phyloP scores from a whole-genome alignment of 2,329 filamentous ascomycete genomes.

The Fusarium bactridioides region DNA sequence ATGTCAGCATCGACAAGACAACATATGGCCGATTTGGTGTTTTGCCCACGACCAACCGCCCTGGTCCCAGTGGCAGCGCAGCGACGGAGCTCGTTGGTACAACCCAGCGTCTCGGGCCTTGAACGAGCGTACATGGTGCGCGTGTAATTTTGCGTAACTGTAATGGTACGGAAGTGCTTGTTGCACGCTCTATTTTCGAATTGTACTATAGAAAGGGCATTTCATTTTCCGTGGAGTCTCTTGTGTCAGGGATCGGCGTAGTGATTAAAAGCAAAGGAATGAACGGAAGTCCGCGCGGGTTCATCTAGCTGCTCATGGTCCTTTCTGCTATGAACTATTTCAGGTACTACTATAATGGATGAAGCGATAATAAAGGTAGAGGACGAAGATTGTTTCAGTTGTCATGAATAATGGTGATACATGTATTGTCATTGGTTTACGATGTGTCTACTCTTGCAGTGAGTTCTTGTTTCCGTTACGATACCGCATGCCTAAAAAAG shows the following conservation, averaged over 20 bases:
- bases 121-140: conserved; percentile 39
- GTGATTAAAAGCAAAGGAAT: conserved; percentile 23
- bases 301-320: not conserved
- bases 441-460: not conserved
- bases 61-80: conserved; percentile 51
- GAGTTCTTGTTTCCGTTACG: not conserved
- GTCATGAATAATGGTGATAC: not conserved
- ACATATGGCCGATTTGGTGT: conserved; percentile 93
- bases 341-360: conserved; percentile 13
- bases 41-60: conserved; percentile 66
- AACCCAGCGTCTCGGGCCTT: conserved; percentile 75
- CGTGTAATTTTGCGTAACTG: conserved; percentile 18
- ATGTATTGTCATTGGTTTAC: not conserved
- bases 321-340: not conserved
- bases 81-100: conserved; percentile 67
- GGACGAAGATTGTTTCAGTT: not conserved
- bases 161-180: conserved; percentile 1
- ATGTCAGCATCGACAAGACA: conserved; percentile 94
- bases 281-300: conserved; percentile 9
- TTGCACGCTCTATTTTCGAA: conserved; percentile 12
- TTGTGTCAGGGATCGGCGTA: conserved; percentile 20
- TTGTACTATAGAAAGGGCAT: conserved; percentile 35
- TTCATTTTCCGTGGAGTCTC: conserved; percentile 12
- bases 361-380: conserved; percentile 1
- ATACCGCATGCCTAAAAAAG: too few species aligned